Evolutionary conservation across 2,329 filamentous ascomycete genomes (phyloP).

Genomic region (Fusarium agapanthi): DNA sequence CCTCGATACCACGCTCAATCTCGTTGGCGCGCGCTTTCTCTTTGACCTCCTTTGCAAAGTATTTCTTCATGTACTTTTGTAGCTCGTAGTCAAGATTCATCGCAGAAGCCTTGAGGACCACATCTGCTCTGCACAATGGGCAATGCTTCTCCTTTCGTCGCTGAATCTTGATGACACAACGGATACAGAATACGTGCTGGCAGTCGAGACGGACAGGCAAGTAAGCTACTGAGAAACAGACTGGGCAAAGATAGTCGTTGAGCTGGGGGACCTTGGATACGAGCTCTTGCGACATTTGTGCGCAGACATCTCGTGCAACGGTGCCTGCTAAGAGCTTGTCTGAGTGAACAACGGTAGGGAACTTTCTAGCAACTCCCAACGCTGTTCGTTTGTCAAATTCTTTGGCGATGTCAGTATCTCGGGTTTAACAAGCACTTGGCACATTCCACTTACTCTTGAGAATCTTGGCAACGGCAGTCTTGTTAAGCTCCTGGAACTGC

Average conservation of each 20-base stretch:
- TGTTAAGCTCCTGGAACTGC: conserved; percentile 86
- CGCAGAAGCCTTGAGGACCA: conserved; percentile 74
- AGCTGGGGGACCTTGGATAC: conserved; percentile 79
- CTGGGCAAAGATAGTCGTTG: conserved; percentile 85
- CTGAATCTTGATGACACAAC: conserved; percentile 84
- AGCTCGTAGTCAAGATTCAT: conserved; percentile 76
- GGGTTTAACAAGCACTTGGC: neutral
- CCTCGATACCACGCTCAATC: conserved; percentile 75
- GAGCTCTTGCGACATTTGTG: conserved; percentile 76
- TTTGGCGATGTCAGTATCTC: conserved; percentile 51
- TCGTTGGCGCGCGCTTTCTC: conserved; percentile 78
- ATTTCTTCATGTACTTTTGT: conserved; percentile 74
- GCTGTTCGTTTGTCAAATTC: conserved; percentile 89
- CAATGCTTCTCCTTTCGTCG: conserved; percentile 73
- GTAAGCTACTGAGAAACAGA: conserved; percentile 83
- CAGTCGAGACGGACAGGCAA: conserved; percentile 81
- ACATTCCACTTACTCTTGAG: conserved; percentile 72
- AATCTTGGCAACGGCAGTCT: conserved; percentile 80
- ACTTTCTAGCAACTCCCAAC: conserved; percentile 71
- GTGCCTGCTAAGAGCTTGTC: conserved; percentile 70
- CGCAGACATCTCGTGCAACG: conserved; percentile 79
- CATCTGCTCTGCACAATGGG: conserved; percentile 78
- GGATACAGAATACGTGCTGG: conserved; percentile 82
- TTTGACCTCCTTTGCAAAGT: conserved; percentile 77
- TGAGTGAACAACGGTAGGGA: conserved; percentile 67